Evolutionary conservation across 2,329 filamentous ascomycete genomes (phyloP), one percentile per base, ranked within the genome.

Genomic region (Talaromyces rugulosus): DNA sequence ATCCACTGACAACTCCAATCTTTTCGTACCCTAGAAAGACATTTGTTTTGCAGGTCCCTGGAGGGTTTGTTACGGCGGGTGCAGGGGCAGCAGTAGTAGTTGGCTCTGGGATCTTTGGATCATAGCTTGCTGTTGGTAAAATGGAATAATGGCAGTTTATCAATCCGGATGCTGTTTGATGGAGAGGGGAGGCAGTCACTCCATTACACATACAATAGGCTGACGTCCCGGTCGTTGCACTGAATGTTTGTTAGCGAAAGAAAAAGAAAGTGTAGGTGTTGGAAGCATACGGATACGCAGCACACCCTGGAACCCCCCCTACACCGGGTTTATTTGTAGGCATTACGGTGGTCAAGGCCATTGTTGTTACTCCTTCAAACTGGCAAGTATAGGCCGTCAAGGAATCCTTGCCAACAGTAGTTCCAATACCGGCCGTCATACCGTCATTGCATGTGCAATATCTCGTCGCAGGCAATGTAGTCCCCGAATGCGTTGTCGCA

Each of bases 71-170:
- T 36, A 16, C 34, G 34, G 16, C 4, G 34, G 34, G 34, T 16
- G 34, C 12, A 36, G 34, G 18, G 11, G 54, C 28, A 14, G 27
- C 18, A n/a, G 8, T 33, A 7, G 36, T 31, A 18, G 53, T 34
- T 34, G 28, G 33, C 6, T 33, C 36, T 33, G 7, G 33, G 33
- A 56, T 56, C 33, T 33, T 36, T n/a, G 54, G 54, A 18, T 56
- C 28, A 3, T 31, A 56, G 34, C 9, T 7, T 9, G 9, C 16
- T 2, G 54, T 56, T 12, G 54, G 54, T 14, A 23, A 27, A 30
- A 40, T 44, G 36, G 54, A 28, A 40, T 31, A 56, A 27, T 44
- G 33, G 18, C 54, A 56, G 54, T 56, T 56, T 23, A 56, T 44
- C 23, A 42, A 14, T 11, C 54, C 54, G 6, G 18, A 27, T 28